phyloP scores from a whole-genome alignment of 352 stramenopile genomes.

The Pythium insidiosum region DNA sequence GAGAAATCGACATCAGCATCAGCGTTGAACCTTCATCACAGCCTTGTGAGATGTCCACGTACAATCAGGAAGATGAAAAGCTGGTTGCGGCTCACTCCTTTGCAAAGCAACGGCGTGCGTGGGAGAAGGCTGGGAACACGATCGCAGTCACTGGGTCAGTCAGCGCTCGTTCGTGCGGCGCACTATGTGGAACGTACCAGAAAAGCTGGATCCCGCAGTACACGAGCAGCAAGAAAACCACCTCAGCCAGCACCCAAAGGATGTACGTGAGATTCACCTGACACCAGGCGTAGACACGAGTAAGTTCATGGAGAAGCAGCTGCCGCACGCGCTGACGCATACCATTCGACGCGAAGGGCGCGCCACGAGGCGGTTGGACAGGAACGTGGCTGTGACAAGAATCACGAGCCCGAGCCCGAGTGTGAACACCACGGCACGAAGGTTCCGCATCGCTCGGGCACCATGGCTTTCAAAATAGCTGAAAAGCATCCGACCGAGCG shows the following conservation, averaged over 20 bases:
- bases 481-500: constrained; percentile 53
- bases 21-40: too few relatives aligned
- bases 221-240: constrained; percentile 38
- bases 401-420: constrained; percentile 31
- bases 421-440: constrained; percentile 49
- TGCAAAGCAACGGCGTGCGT: constrained; percentile 53
- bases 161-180: background rate
- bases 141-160: background rate
- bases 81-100: constrained; percentile 75
- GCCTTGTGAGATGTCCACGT: constrained; percentile 10
- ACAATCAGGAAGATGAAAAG: constrained; percentile 81
- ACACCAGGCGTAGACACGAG: background rate
- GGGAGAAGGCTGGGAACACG: constrained; percentile 39
- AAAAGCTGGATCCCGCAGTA: constrained; percentile 57
- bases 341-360: constrained; percentile 71
- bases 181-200: constrained; percentile 23
- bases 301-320: background rate
- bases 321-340: constrained; percentile 1
- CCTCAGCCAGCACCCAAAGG: constrained; percentile 69
- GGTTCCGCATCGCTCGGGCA: constrained; percentile 48
- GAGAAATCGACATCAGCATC: background rate
- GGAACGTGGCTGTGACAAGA: constrained; percentile 38
- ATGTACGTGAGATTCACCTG: constrained; percentile 76
- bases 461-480: constrained; percentile 51
- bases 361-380: constrained; percentile 44